Evolutionary conservation across 2,329 filamentous ascomycete genomes (phyloP), one percentile per base, ranked within the genome.

Genomic region (Penicillium corylophilum): DNA sequence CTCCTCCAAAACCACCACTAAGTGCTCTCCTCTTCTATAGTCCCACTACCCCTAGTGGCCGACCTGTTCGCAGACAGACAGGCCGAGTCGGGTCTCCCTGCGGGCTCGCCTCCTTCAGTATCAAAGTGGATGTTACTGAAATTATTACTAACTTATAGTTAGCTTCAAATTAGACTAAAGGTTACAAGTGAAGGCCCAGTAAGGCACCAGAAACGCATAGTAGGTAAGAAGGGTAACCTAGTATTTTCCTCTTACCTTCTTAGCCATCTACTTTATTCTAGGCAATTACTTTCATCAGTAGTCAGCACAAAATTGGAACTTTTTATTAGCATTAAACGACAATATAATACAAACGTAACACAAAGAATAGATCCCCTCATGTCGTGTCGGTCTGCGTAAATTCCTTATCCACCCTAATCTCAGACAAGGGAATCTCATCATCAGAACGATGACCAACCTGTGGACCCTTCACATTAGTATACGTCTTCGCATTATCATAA

Each of bases 391-490:
- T 44, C 22, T 64, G 55, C 18, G 49, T 45, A 45, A 59, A 59
- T 5, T 61, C 60, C 31, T 48, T 56, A n/a, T 57, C 53, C 31
- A 62, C 56, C 3, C 57, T 51, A 15, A 62, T 62, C n/a, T 50
- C 53, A 46, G 55, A 51, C 52, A 62, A 38, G 1, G 60, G 57
- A 56, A 62, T 51, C 28, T 62, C 56, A 52, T 62, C 59, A 26
- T 55, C 36, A 55, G 38, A 22, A 46, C 45, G 41, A 55, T 49
- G 13, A 44, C 20, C 33, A 23, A 33, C 46, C 16, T 41, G 31
- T 43, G 26, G 24, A n/a, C 53, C 39, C 15, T 50, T 36, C 35
- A 63, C 61, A 16, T 55, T 56, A 18, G 62, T 64, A 3, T 53
- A 53, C 35, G 52, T 58, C 29, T 53, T 50, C 4, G 36, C 51